A percentile compares a stretch with the other conserved stretches of the same genome.
Evolutionary conservation across 331 rosid genomes (phyloP).

Genomic region (Saraca asoca): DNA sequence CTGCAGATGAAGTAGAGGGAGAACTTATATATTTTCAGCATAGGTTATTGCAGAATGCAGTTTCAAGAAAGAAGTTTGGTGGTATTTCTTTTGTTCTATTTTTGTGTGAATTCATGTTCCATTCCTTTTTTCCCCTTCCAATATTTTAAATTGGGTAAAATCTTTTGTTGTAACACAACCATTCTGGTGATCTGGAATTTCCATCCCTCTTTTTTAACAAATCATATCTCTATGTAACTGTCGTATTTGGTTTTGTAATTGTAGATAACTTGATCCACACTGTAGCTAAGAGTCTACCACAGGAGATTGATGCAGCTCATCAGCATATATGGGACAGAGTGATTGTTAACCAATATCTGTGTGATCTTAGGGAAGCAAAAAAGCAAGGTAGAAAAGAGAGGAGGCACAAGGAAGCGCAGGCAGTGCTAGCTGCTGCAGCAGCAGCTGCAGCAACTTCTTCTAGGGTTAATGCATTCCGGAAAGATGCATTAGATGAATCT

Average conservation of each 20-base stretch:
- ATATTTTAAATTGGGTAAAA: slow-evolving; percentile 4
- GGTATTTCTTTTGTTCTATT: slow-evolving; percentile 50
- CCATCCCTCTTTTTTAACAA: background rate
- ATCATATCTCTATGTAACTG: slow-evolving; percentile 3
- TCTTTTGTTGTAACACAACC: background rate
- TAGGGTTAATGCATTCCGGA: slow-evolving; percentile 87
- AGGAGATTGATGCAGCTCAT: slow-evolving; percentile 67
- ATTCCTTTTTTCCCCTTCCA: background rate
- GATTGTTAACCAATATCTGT: slow-evolving; percentile 72
- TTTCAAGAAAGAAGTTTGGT: slow-evolving; percentile 56
- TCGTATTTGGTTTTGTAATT: slow-evolving; percentile 34
- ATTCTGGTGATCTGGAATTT: background rate
- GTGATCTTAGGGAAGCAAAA: slow-evolving; percentile 87
- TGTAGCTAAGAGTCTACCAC: slow-evolving; percentile 68
- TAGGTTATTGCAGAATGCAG: slow-evolving; percentile 65
- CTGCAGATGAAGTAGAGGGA: slow-evolving; percentile 88
- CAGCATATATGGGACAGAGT: slow-evolving; percentile 84
- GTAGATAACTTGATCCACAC: slow-evolving; percentile 70
- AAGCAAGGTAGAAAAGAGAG: slow-evolving; percentile 95
- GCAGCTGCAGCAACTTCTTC: slow-evolving; percentile 97
- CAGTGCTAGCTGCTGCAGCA: slow-evolving; percentile 98
- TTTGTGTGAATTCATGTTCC: slow-evolving; percentile 14
- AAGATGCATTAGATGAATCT: slow-evolving; percentile 72
- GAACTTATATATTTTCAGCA: slow-evolving; percentile 78
- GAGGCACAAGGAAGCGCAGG: slow-evolving; percentile 96